These are phyloP conservation scores for Clausena lansium DNA, from an alignment of 345 rosid species.

Conservation along the genomic window DNA sequence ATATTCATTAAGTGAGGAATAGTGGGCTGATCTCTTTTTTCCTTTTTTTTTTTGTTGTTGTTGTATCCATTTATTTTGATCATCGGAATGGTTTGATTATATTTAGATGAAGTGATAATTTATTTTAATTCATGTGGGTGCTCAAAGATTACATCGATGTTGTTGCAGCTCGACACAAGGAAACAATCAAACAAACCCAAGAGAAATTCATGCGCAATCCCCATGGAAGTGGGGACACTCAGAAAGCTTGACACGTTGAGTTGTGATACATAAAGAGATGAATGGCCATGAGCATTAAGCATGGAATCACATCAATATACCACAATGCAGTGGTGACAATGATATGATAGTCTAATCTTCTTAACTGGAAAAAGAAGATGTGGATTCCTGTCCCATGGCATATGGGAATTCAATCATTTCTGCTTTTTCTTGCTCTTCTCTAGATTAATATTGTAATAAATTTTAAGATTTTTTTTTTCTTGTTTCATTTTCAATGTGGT, in stretches of 20 bases:
- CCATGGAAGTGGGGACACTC: constrained; percentile 3
- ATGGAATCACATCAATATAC: background rate
- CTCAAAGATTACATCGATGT: background rate
- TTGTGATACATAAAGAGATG: background rate
- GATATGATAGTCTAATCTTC: background rate
- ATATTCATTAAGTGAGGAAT: background rate
- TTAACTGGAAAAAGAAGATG: background rate
- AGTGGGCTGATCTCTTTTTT: background rate
- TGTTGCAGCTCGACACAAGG: background rate
- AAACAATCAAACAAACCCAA: background rate
- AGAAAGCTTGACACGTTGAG: background rate
- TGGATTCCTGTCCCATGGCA: background rate
- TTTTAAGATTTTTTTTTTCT: background rate
- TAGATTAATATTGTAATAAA: background rate
- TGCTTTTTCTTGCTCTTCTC: background rate
- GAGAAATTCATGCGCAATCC: background rate
- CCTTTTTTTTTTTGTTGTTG: no score
- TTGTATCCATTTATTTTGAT: background rate
- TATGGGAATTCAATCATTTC: background rate
- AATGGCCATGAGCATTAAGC: background rate
- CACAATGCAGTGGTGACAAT: background rate
- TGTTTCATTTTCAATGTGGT: no score
- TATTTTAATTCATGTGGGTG: background rate
- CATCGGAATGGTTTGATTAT: background rate
- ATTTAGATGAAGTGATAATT: background rate